These are phyloP conservation scores for Auriscalpium vulgare DNA, from an alignment of 768 basidiomycete species.

Conservation along the genomic window DNA sequence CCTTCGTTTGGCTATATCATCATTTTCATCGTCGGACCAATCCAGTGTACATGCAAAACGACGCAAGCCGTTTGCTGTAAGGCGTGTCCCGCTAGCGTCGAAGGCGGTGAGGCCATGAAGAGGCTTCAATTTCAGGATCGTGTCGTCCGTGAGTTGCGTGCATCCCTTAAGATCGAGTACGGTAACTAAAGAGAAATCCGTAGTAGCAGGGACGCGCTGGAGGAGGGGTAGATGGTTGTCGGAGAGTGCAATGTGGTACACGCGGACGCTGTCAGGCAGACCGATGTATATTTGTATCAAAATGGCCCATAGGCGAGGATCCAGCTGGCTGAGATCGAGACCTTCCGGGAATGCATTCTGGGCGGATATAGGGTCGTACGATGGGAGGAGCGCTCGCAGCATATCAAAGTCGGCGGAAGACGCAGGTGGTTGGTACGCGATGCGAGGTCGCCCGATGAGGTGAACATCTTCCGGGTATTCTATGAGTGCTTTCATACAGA, in stretches of 20 bases:
- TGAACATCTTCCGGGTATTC: conserved; percentile 38
- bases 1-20: conserved; percentile 10
- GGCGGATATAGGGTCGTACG: conserved; percentile 2
- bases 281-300: conserved; percentile 50
- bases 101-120: conserved; percentile 53
- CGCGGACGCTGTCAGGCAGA: conserved; percentile 37
- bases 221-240: conserved; percentile 49
- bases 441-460: conserved; percentile 25
- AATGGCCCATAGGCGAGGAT: conserved; percentile 57
- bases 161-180: conserved; percentile 53
- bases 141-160: conserved; percentile 48
- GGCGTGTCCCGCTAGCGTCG: conserved; percentile 48
- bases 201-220: conserved; percentile 45
- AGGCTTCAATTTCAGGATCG: conserved; percentile 38
- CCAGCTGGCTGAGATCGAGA: conserved; percentile 22
- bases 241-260: conserved; percentile 42
- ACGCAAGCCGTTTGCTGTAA: conserved; percentile 47
- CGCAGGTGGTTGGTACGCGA: conserved; percentile 28
- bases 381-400: conserved; percentile 35
- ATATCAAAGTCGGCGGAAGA: conserved; percentile 22
- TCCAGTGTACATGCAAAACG: conserved; percentile 43
- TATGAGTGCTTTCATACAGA: conserved; percentile 41
- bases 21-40: conserved; percentile 25
- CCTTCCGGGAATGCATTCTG: conserved; percentile 1
- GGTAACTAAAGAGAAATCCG: conserved; percentile 56